Conservation (phyloP, 768 basidiomycete species). For the Dendrothele bispora region DNA sequence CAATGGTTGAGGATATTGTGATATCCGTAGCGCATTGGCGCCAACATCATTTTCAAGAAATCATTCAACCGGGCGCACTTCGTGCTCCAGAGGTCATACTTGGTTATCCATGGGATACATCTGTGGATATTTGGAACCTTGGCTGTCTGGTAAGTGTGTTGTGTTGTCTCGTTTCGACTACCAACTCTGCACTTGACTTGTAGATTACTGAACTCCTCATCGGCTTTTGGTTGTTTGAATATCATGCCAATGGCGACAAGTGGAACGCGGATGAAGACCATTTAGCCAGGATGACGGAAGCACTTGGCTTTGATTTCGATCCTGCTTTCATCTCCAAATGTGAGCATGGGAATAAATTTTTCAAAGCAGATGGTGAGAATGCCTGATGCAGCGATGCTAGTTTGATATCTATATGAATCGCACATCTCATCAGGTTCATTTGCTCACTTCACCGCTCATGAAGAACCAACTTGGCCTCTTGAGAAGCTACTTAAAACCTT, state of each 20-base stretch:
- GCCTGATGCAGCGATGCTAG: neutral
- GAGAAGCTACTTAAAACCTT: neutral
- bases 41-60: slow-evolving; percentile 7
- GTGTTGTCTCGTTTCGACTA: neutral
- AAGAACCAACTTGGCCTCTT: neutral
- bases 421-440: neutral
- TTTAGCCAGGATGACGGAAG: neutral
- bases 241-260: neutral
- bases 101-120: slow-evolving; percentile 20
- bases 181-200: slow-evolving; percentile 1
- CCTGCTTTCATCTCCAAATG: neutral
- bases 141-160: slow-evolving; percentile 25
- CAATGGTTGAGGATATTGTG: slow-evolving; percentile 5
- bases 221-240: slow-evolving; percentile 19
- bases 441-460: neutral
- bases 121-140: slow-evolving; percentile 31
- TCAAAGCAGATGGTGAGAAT: neutral
- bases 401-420: neutral
- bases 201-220: slow-evolving; percentile 25
- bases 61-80: slow-evolving; percentile 22
- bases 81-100: slow-evolving; percentile 30
- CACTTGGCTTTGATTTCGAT: neutral
- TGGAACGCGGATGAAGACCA: slow-evolving; percentile 1
- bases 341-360: neutral
- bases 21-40: slow-evolving; percentile 1